Conservation (phyloP, 768 basidiomycete species). For the Macrolepiota dolichaula region DNA sequence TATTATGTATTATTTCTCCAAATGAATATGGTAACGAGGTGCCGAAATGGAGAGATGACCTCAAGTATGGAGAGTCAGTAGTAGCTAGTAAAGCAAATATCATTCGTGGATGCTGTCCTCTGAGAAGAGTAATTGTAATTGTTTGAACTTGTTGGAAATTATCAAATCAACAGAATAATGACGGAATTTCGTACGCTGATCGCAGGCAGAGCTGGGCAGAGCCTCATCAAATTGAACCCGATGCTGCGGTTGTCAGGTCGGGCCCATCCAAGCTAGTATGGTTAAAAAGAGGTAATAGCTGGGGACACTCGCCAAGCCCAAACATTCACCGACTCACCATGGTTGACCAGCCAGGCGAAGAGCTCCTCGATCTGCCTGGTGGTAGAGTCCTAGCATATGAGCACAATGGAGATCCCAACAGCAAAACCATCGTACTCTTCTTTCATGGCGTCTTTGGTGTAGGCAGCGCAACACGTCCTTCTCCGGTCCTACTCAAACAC, state of each 20-base stretch:
- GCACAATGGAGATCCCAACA: conserved; percentile 47
- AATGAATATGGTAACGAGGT: no score
- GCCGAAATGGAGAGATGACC: no score
- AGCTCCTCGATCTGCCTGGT: conserved; percentile 32
- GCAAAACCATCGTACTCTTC: conserved; percentile 46
- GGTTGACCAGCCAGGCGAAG: conserved; percentile 21
- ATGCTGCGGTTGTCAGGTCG: no score
- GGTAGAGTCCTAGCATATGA: conserved; percentile 53
- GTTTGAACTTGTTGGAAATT: no score
- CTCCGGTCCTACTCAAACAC: conserved; percentile 33
- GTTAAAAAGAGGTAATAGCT: neutral
- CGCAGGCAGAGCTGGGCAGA: no score
- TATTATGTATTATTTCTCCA: no score
- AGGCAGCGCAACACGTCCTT: conserved; percentile 36
- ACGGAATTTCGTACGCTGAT: no score
- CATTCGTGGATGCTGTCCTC: no score
- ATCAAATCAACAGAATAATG: no score
- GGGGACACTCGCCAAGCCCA: neutral
- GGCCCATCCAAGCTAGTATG: neutral
- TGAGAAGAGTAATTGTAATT: no score
- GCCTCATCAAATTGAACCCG: neutral
- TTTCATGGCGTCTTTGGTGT: conserved; percentile 54
- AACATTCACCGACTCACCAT: neutral
- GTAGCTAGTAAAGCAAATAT: no score
- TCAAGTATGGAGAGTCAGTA: no score